Evolutionary conservation across 768 basidiomycete species (phyloP), one percentile per base, ranked within the genome.

Genomic region (Rhodotorula toruloides): DNA sequence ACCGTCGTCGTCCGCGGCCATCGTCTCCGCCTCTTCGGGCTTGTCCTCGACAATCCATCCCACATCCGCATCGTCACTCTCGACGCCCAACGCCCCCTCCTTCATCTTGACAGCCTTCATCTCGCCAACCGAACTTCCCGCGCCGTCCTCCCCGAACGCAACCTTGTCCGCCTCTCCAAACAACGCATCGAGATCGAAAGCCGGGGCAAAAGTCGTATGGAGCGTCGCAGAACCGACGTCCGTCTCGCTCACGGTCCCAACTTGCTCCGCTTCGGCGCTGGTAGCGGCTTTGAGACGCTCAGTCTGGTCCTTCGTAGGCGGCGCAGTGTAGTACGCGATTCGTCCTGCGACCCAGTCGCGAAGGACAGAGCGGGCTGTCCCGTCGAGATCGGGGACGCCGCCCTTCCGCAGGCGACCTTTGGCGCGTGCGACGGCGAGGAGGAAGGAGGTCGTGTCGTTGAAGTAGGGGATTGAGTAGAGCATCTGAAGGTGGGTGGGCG

Each of bases 261-360:
- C 50, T 9, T 50, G 27, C 19, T 34, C 31, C 39, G 47, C 50
- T 40, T 74, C 71, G 4, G 60, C 62, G 29, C 54, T 58, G 13
- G 79, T 74, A 0, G 92, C 91, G 16, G 40, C 31, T 31, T 60
- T 67, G 34, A 68, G 55, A 29, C 54, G 52, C 7, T 63, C 42
- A 16, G 73, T 66, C 21, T 62, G 34, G 4, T 50, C 56, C 10
- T 34, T 22, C 13, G 80, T 74, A 0, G 94, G 92, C 14, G 92
- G 91, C 3, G 80, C 76, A 8, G 91, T 89, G 79, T 82, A 89
- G 79, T 90, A 98, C 0, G 90, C 88, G 17, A 97, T 94, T 9
- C 74, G 70, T 34, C 96, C 91, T 63, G 90, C 85, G 74, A 97
- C 97, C 93, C 94, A 99, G 76, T 99, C 92, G 54, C 81, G 84